A percentile compares a stretch with the other conserved stretches of the same genome.
Conservation (phyloP, 805 yeast species). For the Saturnispora gosingensis region DNA sequence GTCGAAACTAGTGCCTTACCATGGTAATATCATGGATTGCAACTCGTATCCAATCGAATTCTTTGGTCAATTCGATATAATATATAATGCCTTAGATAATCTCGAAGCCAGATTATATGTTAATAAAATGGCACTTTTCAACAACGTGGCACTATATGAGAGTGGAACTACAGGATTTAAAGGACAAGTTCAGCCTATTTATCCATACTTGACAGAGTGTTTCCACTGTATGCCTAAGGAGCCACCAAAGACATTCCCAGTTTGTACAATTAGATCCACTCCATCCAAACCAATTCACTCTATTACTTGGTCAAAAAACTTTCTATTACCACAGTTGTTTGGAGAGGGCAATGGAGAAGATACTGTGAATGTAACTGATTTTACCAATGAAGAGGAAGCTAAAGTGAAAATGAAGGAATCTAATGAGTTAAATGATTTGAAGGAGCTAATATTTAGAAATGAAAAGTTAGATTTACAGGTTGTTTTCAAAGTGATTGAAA, state of each 20-base stretch:
- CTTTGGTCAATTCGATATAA: conserved; percentile 66
- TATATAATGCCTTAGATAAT: conserved; percentile 91
- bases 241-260: conserved; percentile 86
- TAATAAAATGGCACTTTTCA: conserved; percentile 68
- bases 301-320: conserved; percentile 95
- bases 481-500: conserved; percentile 39
- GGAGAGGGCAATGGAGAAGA: conserved; percentile 36
- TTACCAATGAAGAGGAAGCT: conserved; percentile 55
- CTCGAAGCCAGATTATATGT: conserved; percentile 88
- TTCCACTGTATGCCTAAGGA: conserved; percentile 86
- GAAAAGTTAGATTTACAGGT: conserved; percentile 23
- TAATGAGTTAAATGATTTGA: conserved; percentile 50
- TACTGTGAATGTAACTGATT: conserved; percentile 36
- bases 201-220: conserved; percentile 78
- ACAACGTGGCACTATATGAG: conserved; percentile 74
- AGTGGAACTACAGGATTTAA: conserved; percentile 92
- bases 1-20: conserved; percentile 64
- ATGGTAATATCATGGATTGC: conserved; percentile 81
- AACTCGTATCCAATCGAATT: conserved; percentile 61
- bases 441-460: conserved; percentile 26
- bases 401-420: conserved; percentile 57
- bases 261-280: conserved; percentile 93
- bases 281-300: conserved; percentile 96
- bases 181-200: conserved; percentile 91
- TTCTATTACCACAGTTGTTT: conserved; percentile 73